phyloP scores from a whole-genome alignment of 176 grass and related monocot species.

The Echinochloa phyllopogon region DNA sequence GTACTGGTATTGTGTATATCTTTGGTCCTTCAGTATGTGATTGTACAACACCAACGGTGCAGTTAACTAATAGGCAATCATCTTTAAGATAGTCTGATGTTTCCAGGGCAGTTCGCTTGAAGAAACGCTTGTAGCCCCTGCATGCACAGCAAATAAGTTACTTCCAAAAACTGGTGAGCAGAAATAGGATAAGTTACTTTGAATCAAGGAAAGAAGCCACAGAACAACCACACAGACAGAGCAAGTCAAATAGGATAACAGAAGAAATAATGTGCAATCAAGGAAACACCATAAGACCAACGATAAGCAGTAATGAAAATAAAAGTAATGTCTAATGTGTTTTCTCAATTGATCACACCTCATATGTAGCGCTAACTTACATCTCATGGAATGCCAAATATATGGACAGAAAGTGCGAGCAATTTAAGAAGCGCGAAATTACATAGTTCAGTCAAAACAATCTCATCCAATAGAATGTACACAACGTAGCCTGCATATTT shows the following conservation, averaged over 20 bases:
- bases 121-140: conserved; percentile 98
- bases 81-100: conserved; percentile 98
- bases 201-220: conserved; percentile 12
- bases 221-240: background rate
- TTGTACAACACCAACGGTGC: conserved; percentile 91
- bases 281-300: background rate
- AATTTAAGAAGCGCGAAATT: background rate
- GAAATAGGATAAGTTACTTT: background rate
- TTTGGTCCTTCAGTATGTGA: conserved; percentile 91
- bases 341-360: background rate
- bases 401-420: background rate
- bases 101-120: conserved; percentile 82
- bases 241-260: background rate
- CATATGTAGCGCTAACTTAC: background rate
- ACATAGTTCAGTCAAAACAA: background rate
- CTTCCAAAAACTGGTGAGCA: background rate
- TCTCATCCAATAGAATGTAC: background rate
- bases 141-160: conserved; percentile 40
- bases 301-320: background rate
- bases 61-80: conserved; percentile 92
- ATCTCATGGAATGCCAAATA: conserved; percentile 10
- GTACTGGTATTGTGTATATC: conserved; percentile 79
- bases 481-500: background rate
- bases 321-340: background rate
- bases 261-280: background rate